Base-by-base conservation (phyloP, 139 green algal genomes). In the Pleodorina starrii region DNA sequence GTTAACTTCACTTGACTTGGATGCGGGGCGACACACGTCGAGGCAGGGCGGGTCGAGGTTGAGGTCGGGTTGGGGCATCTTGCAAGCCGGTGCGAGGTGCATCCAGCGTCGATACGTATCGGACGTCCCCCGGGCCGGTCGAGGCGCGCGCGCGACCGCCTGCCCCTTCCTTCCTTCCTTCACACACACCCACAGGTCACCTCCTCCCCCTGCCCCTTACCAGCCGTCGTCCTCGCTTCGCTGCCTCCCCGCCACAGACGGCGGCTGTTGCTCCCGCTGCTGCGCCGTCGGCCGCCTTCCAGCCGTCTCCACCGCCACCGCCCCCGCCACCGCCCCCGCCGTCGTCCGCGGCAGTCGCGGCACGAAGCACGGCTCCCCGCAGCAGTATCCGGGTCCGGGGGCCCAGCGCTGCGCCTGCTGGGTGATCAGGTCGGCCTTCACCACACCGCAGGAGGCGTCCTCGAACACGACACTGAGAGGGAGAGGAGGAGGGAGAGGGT, bases 201-300 rank as follows among this genome's bases (percentile, higher is more conserved):
- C n/a, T n/a, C n/a, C n/a, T n/a, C n/a, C n/a, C n/a, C n/a, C n/a
- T n/a, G n/a, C 71, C 29, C 21, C 76, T 38, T 25, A 74, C 90
- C 90, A 89, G 66, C 90, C 81, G 66, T 93, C 90, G 23, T 90
- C 86, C 43, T 86, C 73, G 32, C 36, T 43, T 2, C 38, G 63
- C 63, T 87, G 81, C 19, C 81, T 27, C 0, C 43, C n/a, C 43
- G 6, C 36, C 59, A 76, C 4, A 9, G 57, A 4, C 40, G 38
- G 35, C 42, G 57, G 80, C 42, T 29, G 81, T 51, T 7, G 17
- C 40, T 54, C 38, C 71, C 21, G 71, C 71, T 29, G 71, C 40
- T 36, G 71, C 71, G 27, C 63, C 17, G 23, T 51, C 19, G 38
- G 38, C 40, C 16, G 29, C 42, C 27, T 44, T 21, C 25, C 38